These are phyloP conservation scores for Hippophae tibetana DNA, from an alignment of 306 rosid species.

Conservation along the genomic window DNA sequence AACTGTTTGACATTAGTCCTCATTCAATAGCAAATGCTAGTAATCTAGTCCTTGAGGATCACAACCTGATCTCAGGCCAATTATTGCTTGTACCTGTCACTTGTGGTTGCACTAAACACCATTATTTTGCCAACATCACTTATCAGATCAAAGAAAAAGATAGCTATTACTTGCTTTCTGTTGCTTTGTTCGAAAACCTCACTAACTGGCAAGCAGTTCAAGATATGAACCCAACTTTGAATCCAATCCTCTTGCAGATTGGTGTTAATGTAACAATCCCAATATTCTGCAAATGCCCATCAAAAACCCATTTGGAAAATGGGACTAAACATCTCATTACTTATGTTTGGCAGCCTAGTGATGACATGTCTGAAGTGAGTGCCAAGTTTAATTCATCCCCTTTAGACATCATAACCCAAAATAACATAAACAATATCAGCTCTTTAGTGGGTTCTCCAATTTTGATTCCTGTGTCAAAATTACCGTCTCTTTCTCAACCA, in stretches of 20 bases:
- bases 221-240: slow-evolving; percentile 33
- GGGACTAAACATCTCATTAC: slow-evolving; percentile 41
- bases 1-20: slow-evolving; percentile 44
- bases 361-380: slow-evolving; percentile 34
- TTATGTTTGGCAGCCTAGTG: slow-evolving; percentile 55
- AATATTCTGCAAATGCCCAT: slow-evolving; percentile 64
- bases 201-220: slow-evolving; percentile 30
- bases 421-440: slow-evolving; percentile 25
- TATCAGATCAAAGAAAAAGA: slow-evolving; percentile 40
- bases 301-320: slow-evolving; percentile 27
- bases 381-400: slow-evolving; percentile 39
- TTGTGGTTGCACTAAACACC: slow-evolving; percentile 51
- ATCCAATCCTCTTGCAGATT: slow-evolving; percentile 25
- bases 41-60: slow-evolving; percentile 25
- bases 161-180: slow-evolving; percentile 31
- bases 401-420: slow-evolving; percentile 30
- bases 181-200: slow-evolving; percentile 41
- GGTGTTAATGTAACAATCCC: slow-evolving; percentile 44
- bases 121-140: slow-evolving; percentile 47
- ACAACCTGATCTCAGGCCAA: slow-evolving; percentile 30
- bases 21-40: slow-evolving; percentile 53
- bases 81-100: slow-evolving; percentile 53
- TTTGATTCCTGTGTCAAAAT: slow-evolving; percentile 42
- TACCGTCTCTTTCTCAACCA: slow-evolving; percentile 44
- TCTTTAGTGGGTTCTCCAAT: slow-evolving; percentile 36